phyloP scores from a whole-genome alignment of 2,329 filamentous ascomycete genomes.

The Tolypocladium pustulatum region DNA sequence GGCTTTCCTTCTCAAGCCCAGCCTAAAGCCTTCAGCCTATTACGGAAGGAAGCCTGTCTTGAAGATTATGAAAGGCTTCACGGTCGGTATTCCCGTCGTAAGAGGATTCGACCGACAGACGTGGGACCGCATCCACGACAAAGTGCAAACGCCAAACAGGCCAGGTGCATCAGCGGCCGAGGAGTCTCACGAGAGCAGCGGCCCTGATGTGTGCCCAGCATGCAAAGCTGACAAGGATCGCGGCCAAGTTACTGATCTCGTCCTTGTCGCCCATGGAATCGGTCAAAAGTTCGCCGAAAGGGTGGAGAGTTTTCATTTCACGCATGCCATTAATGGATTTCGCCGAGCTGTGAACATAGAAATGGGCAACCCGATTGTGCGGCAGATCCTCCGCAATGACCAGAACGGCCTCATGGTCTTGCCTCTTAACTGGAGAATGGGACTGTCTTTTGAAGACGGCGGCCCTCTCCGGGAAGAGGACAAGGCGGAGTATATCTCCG shows the following conservation, averaged over 20 bases:
- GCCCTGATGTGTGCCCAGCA: conserved; percentile 35
- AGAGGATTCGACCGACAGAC: conserved; percentile 71
- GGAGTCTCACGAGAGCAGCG: conserved; percentile 17
- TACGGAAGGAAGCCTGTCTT: conserved; percentile 72
- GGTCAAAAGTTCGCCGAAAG: conserved; percentile 92
- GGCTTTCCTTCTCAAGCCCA: conserved; percentile 81
- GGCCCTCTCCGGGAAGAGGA: conserved; percentile 47
- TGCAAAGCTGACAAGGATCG: conserved; percentile 53
- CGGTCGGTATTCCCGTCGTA: conserved; percentile 78
- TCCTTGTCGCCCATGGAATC: conserved; percentile 90
- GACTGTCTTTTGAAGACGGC: conserved; percentile 76
- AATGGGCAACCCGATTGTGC: conserved; percentile 63
- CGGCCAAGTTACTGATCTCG: conserved; percentile 71
- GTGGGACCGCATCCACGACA: conserved; percentile 64
- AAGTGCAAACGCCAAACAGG: conserved; percentile 23
- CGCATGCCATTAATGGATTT: conserved; percentile 87
- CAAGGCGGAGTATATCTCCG: conserved; percentile 40
- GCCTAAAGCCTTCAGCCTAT: conserved; percentile 72
- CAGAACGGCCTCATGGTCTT: conserved; percentile 89
- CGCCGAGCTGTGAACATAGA: conserved; percentile 80
- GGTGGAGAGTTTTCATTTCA: conserved; percentile 95
- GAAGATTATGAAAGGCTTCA: conserved; percentile 73
- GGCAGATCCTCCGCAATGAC: conserved; percentile 61
- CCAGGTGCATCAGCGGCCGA: conserved; percentile 14
- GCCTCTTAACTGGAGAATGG: conserved; percentile 88